Evolutionary conservation across 352 stramenopile genomes (phyloP), one percentile per base, ranked within the genome.

Genomic region (Phytophthora nicotianae): DNA sequence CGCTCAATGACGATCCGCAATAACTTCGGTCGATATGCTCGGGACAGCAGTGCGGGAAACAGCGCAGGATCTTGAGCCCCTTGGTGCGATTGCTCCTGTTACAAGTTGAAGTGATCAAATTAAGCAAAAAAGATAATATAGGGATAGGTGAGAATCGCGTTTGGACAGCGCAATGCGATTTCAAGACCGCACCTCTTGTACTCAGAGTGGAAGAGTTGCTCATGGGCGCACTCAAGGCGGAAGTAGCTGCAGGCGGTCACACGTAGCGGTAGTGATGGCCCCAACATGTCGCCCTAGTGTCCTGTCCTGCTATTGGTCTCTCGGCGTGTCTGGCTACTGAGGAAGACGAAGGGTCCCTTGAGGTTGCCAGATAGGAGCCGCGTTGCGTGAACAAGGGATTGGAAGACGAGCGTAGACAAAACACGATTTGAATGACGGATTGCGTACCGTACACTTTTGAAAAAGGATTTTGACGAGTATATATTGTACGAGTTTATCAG

Each of bases 21-120:
- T 91, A 91, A 62, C 83, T 91, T 35, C 83, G 73, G 43, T 88
- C 73, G 26, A 91, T 83, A 52, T 92, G 83, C 37, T 83, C 66
- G 0, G 81, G 81, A 42, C 83, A 92, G 59, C 81, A 92, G 66
- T 92, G 83, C 21, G 81, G 81, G 50, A 92, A 92, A 62, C 71
- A 79, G 16, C 80, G 74, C 11, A 89, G 67, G 50, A 91, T 89
- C 61, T 91, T 89, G 37, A 89, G 68, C 0, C 82, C 80, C 33
- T 89, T 91, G 41, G 82, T 91, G 60, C 81, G 77, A 24, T 90
- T 90, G 68, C 79, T 88, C 57, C 77, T 86, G 49, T 4, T 45
- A n/a, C n/a, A n/a, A n/a, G n/a, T n/a, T n/a, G n/a, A n/a, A n/a
- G n/a, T n/a, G n/a, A n/a, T n/a, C n/a, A n/a, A n/a, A n/a, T n/a